These are phyloP conservation scores for Cucurbita moschata DNA, from an alignment of 306 rosid species.

Conservation along the genomic window DNA sequence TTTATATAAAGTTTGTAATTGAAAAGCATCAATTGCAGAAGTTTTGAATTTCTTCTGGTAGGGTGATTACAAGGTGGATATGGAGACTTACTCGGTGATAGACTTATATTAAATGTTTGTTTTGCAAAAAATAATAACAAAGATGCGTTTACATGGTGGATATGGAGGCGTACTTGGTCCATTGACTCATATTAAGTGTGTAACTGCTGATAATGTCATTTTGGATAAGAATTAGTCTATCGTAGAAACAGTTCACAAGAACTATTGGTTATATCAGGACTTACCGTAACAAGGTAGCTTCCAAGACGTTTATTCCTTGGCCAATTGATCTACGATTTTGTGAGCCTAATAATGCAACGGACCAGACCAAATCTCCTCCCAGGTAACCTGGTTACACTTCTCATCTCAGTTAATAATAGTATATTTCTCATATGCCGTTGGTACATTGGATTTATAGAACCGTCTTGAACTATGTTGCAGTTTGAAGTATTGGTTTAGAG, in stretches of 20 bases:
- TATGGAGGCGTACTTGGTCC: neutral
- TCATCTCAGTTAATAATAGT: conserved; percentile 2
- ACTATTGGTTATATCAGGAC: conserved; percentile 45
- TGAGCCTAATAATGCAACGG: conserved; percentile 60
- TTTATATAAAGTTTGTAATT: neutral
- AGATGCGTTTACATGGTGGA: neutral
- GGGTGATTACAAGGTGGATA: neutral
- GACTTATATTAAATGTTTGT: neutral
- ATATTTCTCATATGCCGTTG: neutral
- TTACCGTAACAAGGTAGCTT: conserved; percentile 79
- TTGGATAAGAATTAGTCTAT: neutral
- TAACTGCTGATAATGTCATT: neutral
- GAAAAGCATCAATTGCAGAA: neutral
- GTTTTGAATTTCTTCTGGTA: neutral
- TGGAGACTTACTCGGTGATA: neutral
- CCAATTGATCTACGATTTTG: conserved; percentile 93
- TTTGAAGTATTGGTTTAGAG: conserved; percentile 82
- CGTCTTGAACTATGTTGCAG: conserved; percentile 33
- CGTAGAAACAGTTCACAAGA: neutral
- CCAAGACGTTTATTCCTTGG: conserved; percentile 60
- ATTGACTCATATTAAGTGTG: neutral
- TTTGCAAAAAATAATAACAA: neutral
- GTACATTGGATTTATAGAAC: neutral
- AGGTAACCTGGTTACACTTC: conserved; percentile 31
- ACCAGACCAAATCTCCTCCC: conserved; percentile 76